Evolutionary conservation across 305 asterid species (phyloP).

Genomic region (Fraxinus nigra): DNA sequence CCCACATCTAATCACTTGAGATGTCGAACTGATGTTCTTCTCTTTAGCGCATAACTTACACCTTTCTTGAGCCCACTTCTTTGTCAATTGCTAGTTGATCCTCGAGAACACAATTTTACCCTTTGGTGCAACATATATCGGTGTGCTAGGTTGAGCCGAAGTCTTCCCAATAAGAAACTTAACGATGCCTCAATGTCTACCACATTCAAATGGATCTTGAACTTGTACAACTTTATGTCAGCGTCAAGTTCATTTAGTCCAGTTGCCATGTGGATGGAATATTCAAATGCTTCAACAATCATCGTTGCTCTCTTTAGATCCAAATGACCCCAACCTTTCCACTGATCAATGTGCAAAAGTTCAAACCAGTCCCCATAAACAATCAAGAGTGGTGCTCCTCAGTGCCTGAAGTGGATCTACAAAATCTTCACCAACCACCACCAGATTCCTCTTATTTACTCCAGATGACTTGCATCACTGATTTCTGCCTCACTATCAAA

Average conservation of each 20-base stretch:
- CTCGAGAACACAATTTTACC: not conserved
- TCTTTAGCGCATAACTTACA: not conserved
- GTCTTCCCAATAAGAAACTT: not conserved
- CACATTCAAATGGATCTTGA: not conserved
- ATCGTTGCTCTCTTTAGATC: not conserved
- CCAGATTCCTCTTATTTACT: conserved; percentile 43
- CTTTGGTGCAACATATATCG: too few species aligned
- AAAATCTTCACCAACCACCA: conserved; percentile 49
- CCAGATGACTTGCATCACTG: conserved; percentile 24
- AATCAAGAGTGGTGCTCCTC: conserved; percentile 25
- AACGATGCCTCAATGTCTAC: not conserved
- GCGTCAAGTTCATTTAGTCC: not conserved
- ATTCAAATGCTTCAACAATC: not conserved
- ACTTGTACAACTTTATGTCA: not conserved
- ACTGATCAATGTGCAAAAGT: not conserved
- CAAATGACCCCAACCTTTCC: not conserved
- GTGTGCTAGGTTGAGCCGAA: not conserved
- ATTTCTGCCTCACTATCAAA: conserved; percentile 36
- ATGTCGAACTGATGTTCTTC: not conserved
- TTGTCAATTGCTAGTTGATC: not conserved
- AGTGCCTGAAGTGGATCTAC: conserved; percentile 60
- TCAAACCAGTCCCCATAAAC: not conserved
- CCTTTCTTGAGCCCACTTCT: not conserved
- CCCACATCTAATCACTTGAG: not conserved
- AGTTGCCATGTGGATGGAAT: not conserved